These are phyloP conservation scores for Aspergillus affinis DNA, from an alignment of 495 filamentous ascomycete species.

Conservation along the genomic window DNA sequence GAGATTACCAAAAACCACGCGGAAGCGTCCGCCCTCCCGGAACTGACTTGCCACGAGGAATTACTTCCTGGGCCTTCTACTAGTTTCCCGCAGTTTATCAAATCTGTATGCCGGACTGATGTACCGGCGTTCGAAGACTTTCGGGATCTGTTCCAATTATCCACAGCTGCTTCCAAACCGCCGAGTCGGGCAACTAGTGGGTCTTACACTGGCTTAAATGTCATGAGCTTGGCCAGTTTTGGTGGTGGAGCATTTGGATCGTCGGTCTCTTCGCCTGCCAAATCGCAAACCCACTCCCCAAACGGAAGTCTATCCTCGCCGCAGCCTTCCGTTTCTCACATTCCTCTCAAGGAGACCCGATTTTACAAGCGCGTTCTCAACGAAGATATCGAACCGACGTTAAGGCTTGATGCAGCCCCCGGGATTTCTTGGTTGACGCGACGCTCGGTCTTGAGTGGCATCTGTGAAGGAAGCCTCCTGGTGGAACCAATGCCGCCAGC, in stretches of 20 bases:
- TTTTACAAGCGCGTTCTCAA: slow-evolving; percentile 87
- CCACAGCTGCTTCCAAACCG: slow-evolving; percentile 58
- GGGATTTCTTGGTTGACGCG: slow-evolving; percentile 92
- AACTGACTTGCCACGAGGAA: slow-evolving; percentile 45
- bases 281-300: slow-evolving; percentile 40
- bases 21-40: slow-evolving; percentile 20
- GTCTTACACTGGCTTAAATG: slow-evolving; percentile 62
- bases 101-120: slow-evolving; percentile 80
- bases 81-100: slow-evolving; percentile 77
- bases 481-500: slow-evolving; percentile 79
- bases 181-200: slow-evolving; percentile 66
- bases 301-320: slow-evolving; percentile 41
- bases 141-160: slow-evolving; percentile 64
- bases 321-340: slow-evolving; percentile 31
- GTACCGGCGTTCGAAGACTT: slow-evolving; percentile 82
- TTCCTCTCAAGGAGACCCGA: slow-evolving; percentile 78
- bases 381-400: slow-evolving; percentile 93
- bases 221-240: slow-evolving; percentile 57
- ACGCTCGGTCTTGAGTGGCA: slow-evolving; percentile 74
- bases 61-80: slow-evolving; percentile 77
- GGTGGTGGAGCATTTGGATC: slow-evolving; percentile 49
- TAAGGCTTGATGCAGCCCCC: slow-evolving; percentile 84
- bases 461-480: slow-evolving; percentile 81
- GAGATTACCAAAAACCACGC: slow-evolving; percentile 21
- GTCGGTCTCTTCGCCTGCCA: slow-evolving; percentile 40